These are phyloP conservation scores for Porodaedalea pini DNA, from an alignment of 1,284 basidiomycete genomes.

Conservation along the genomic window DNA sequence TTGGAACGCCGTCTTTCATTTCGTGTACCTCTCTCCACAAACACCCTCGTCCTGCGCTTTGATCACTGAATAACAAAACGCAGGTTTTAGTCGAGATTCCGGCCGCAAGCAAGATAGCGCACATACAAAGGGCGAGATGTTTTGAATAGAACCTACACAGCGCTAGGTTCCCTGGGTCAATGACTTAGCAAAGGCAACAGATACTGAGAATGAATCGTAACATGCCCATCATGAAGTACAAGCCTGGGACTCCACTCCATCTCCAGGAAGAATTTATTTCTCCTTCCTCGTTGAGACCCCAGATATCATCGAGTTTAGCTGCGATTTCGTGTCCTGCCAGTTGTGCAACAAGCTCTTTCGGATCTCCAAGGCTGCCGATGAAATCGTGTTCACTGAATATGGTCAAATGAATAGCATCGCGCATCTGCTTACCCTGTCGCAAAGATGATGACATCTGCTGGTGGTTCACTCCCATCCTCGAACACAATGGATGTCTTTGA, in stretches of 20 bases:
- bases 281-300: conserved; percentile 56
- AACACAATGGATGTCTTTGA: conserved; percentile 58
- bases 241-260: conserved; percentile 45
- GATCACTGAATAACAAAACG: conserved; percentile 41
- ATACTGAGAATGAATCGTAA: conserved; percentile 1
- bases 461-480: conserved; percentile 57
- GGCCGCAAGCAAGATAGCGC: not conserved
- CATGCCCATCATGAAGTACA: conserved; percentile 58
- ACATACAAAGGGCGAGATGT: conserved; percentile 40
- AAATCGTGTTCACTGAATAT: conserved; percentile 6
- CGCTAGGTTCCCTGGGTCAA: conserved; percentile 39
- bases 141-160: conserved; percentile 54
- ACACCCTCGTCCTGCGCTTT: conserved; percentile 46
- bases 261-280: conserved; percentile 51
- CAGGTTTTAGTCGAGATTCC: conserved; percentile 13
- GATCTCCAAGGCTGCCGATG: conserved; percentile 27
- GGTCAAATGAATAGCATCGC: conserved; percentile 27
- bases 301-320: conserved; percentile 44
- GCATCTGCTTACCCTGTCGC: conserved; percentile 47
- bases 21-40: no score
- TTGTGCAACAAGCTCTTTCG: conserved; percentile 37
- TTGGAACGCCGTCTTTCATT: no score
- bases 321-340: conserved; percentile 49
- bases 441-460: conserved; percentile 67
- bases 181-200: conserved; percentile 16